Percentiles rank a stretch among this genome's conserved stretches.
Evolutionary conservation across 257 asterid genomes (phyloP).

Genomic region (Striga asiatica): DNA sequence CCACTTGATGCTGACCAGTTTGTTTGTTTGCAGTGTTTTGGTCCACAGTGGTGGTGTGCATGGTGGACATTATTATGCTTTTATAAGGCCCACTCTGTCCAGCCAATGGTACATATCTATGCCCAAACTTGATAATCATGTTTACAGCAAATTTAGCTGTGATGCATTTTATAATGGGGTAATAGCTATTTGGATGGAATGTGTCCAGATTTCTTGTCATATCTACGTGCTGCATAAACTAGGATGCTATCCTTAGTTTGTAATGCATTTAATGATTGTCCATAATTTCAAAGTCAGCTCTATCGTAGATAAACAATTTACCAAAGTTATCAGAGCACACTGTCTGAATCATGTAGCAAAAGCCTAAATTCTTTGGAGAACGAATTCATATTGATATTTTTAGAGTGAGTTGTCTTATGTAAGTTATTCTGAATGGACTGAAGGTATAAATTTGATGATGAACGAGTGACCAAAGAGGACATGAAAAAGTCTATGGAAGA

Average conservation of each 20-base stretch:
- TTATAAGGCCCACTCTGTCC: constrained; percentile 36
- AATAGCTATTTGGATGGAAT: constrained; percentile 1
- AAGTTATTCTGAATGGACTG: constrained; percentile 13
- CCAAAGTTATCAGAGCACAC: constrained; percentile 6
- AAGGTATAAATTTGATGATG: constrained; percentile 65
- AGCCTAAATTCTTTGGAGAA: constrained; percentile 3
- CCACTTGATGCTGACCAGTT: constrained; percentile 1
- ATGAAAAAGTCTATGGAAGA: constrained; percentile 42
- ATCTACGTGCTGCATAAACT: neutral
- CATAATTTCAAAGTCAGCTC: constrained; percentile 4
- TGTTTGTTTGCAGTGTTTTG: constrained; percentile 32
- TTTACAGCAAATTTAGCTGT: constrained; percentile 9
- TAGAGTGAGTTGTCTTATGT: neutral
- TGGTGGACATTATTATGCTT: constrained; percentile 41
- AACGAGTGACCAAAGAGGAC: constrained; percentile 53
- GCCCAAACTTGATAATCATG: constrained; percentile 11
- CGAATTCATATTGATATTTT: neutral
- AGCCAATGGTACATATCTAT: constrained; percentile 32
- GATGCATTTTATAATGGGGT: constrained; percentile 2
- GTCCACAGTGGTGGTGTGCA: constrained; percentile 54
- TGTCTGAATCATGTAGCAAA: neutral
- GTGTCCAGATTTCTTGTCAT: constrained; percentile 1
- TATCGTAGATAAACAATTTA: neutral
- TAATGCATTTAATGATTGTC: neutral
- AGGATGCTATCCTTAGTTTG: constrained; percentile 1